Conservation (phyloP, 148 eudicot genomes). For the Camellia sinensis region DNA sequence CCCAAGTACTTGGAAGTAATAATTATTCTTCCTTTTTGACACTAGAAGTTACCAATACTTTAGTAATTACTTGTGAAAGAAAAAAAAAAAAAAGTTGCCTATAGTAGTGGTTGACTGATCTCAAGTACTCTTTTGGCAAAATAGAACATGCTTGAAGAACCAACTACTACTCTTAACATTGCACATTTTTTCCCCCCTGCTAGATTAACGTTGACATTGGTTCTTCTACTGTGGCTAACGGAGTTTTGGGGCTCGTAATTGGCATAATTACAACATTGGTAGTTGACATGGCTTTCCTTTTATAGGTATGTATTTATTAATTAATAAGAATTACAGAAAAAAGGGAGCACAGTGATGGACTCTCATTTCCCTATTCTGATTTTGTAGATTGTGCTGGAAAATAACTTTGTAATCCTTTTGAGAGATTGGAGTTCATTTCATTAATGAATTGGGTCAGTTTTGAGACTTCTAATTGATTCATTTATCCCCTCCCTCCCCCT, state of each 20-base stretch:
- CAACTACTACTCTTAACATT: too few species aligned
- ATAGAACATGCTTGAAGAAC: too few species aligned
- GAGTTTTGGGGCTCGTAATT: slow-evolving; percentile 94
- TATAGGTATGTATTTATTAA: slow-evolving; percentile 62
- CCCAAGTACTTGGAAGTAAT: slow-evolving; percentile 88
- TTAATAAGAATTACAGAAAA: not conserved
- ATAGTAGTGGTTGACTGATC: not conserved
- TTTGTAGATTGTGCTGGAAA: not conserved
- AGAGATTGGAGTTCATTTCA: too few species aligned
- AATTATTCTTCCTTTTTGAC: slow-evolving; percentile 6
- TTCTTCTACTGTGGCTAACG: slow-evolving; percentile 98
- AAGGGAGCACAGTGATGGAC: not conserved
- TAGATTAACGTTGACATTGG: slow-evolving; percentile 97
- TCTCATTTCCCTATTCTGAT: not conserved
- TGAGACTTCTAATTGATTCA: too few species aligned
- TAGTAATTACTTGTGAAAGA: too few species aligned
- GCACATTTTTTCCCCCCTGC: too few species aligned
- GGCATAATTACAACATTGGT: slow-evolving; percentile 94
- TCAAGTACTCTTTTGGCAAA: too few species aligned
- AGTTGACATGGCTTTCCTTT: slow-evolving; percentile 98
- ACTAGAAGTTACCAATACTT: too few species aligned
- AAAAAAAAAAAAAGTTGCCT: too few species aligned
- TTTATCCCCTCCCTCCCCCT: too few species aligned
- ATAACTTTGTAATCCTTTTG: not conserved
- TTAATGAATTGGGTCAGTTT: too few species aligned